phyloP scores from a whole-genome alignment of 164 flowering plant species.

The Piper betle region DNA sequence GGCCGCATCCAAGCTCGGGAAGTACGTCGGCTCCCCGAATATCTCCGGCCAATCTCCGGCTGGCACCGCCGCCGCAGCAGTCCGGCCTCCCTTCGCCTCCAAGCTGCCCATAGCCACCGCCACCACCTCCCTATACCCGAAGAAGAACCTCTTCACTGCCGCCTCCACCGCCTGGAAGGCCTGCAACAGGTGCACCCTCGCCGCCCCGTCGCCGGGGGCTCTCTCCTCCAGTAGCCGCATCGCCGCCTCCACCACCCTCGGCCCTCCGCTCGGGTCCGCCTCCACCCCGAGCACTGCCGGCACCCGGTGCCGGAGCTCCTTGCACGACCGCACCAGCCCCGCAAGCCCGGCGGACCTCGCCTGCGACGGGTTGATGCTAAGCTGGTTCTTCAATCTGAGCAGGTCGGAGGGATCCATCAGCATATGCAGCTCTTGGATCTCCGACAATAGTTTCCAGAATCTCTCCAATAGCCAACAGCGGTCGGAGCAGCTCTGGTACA shows the following conservation, averaged over 20 bases:
- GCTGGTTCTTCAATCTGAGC: slow-evolving; percentile 45
- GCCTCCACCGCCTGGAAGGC: slow-evolving; percentile 65
- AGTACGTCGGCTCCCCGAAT: slow-evolving; percentile 66
- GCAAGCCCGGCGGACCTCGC: slow-evolving; percentile 42
- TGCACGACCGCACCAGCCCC: slow-evolving; percentile 38
- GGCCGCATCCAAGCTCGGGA: slow-evolving; percentile 88
- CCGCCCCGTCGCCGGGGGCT: slow-evolving; percentile 11
- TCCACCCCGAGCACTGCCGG: slow-evolving; percentile 70
- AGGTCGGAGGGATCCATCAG: slow-evolving; percentile 84
- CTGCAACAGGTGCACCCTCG: slow-evolving; percentile 59
- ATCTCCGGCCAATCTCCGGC: slow-evolving; percentile 41
- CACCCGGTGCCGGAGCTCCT: slow-evolving; percentile 64
- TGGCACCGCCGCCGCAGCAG: slow-evolving; percentile 14
- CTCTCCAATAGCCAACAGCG: slow-evolving; percentile 55
- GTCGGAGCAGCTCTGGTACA: slow-evolving; percentile 31
- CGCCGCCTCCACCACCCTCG: slow-evolving; percentile 82
- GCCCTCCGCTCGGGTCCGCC: slow-evolving; percentile 91
- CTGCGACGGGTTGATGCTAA: slow-evolving; percentile 27
- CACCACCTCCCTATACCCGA: slow-evolving; percentile 50
- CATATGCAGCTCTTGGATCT: slow-evolving; percentile 55
- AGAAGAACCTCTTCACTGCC: slow-evolving; percentile 65
- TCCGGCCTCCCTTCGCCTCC: slow-evolving; percentile 48
- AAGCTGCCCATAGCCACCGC: slow-evolving; percentile 65
- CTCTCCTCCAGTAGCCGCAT: slow-evolving; percentile 55
- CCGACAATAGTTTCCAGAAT: slow-evolving; percentile 59